A percentile compares a stretch with the other conserved stretches of the same genome.
phyloP scores from a whole-genome alignment of 2,329 filamentous ascomycete genomes.

The Polytolypa hystricis region DNA sequence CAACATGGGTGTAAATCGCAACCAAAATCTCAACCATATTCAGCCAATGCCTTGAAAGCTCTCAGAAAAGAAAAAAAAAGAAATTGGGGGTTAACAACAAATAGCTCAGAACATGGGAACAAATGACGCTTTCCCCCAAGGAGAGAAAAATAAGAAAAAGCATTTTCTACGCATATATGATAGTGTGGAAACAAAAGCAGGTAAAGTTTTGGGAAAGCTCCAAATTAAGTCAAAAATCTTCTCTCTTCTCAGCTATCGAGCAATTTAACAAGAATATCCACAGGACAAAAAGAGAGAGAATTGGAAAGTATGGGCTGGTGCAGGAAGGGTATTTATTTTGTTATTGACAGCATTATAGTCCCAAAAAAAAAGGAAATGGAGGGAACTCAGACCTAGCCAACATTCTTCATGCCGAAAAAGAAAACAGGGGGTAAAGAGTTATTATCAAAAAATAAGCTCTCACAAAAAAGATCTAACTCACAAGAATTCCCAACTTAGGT shows the following conservation, averaged over 20 bases:
- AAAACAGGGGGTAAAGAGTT: too few species aligned
- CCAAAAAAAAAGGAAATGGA: too few species aligned
- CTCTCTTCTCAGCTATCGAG: not conserved
- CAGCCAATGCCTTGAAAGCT: not conserved
- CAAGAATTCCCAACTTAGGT: too few species aligned
- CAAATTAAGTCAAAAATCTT: not conserved
- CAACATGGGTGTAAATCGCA: not conserved
- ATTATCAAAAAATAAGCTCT: not conserved
- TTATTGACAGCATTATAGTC: too few species aligned
- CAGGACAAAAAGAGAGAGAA: too few species aligned
- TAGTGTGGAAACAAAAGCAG: not conserved
- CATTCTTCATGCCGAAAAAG: too few species aligned
- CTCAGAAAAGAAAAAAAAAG: not conserved
- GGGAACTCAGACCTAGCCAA: too few species aligned
- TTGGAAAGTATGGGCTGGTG: too few species aligned
- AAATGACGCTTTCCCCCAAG: not conserved
- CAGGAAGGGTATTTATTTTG: too few species aligned
- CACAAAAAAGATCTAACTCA: not conserved
- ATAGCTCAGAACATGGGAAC: not conserved
- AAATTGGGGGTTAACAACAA: not conserved
- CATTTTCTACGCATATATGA: not conserved
- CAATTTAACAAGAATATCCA: not conserved
- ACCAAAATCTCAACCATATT: not conserved
- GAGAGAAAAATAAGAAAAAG: not conserved
- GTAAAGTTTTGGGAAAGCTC: not conserved